Base-by-base conservation (phyloP, 306 rosid species). In the Benincasa hispida region DNA sequence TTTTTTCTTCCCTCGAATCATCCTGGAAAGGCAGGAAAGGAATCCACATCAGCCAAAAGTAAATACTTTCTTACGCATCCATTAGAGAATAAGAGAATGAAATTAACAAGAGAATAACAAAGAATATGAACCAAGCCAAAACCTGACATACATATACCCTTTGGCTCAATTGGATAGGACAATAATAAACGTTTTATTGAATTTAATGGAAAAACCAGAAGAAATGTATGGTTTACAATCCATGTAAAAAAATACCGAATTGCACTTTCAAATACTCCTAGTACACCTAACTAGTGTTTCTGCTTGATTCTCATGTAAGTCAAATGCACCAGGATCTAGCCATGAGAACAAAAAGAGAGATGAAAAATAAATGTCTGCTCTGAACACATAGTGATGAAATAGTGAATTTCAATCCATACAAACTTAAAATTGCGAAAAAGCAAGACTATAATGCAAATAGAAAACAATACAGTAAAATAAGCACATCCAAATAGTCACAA, bases 1-100 rank as follows among this genome's bases (percentile, higher is more conserved):
- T 79, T 65, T 79, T 67, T 77, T 80, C 92, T 48, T 11, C 78
- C 72, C 83, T 81, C 19, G 47, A 61, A 62, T 73, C 85, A 75
- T 41, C 73, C 98, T 93, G 87, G 78, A 2, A 75, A 69, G 27
- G 56, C 34, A 41, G 32, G 28, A 75, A 6, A n/a, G 27, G 8
- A 32, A 63, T 63, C 48, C 25, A 63, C 25, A 34, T 63, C 48
- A 19, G 1, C 25, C 15, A 63, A 35, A 27, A 63, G 24, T 19
- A 66, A 21, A 0, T 66, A 37, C 30, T 4, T n/a, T 65, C 5
- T 66, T n/a, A 39, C 21, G 30, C 2, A n/a, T 66, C 73, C 3
- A 18, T n/a, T 66, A 66, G 73, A 39, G 18, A 37, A 39, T 39
- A 37, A 66, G 30, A 35, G 17, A 8, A 65, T 19, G 72, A 65